Conservation (phyloP, 78 protist genomes). For the Diacronema lutheri region DNA sequence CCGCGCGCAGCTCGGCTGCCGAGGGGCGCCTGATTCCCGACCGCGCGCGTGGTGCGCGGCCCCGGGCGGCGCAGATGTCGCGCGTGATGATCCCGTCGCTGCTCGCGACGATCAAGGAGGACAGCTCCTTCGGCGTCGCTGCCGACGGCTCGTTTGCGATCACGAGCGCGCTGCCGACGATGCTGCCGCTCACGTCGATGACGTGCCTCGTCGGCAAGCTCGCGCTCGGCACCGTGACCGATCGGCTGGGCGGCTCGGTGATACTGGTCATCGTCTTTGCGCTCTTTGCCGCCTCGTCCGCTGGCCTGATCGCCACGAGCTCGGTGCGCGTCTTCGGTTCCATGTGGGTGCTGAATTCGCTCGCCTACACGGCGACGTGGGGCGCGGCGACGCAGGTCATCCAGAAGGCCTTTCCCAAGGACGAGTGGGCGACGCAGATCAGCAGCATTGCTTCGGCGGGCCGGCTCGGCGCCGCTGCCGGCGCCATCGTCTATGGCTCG, state of each 20-base stretch:
- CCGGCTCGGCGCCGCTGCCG: not conserved
- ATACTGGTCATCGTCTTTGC: not conserved
- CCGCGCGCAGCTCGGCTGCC: too few species aligned
- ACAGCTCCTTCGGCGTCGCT: not conserved
- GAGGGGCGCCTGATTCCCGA: too few species aligned
- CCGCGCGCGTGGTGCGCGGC: too few species aligned
- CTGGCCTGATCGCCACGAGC: not conserved
- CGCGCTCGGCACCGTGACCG: not conserved
- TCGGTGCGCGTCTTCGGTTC: not conserved
- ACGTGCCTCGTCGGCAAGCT: constrained; percentile 5
- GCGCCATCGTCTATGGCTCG: not conserved
- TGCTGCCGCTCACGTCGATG: not conserved
- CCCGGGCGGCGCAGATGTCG: too few species aligned
- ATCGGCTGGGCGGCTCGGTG: constrained; percentile 2
- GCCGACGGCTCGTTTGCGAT: too few species aligned
- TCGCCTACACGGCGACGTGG: constrained; percentile 9
- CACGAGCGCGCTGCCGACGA: not conserved
- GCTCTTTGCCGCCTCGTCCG: not conserved
- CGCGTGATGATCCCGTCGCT: constrained; percentile 15
- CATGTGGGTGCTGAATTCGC: not conserved
- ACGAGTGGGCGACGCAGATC: constrained; percentile 10
- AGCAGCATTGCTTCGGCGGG: not conserved
- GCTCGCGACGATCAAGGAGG: not conserved
- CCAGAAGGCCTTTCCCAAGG: not conserved
- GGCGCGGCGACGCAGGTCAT: not conserved